Percentiles rank a stretch among this genome's conserved stretches.
phyloP scores from a whole-genome alignment of 2,329 filamentous ascomycete genomes.

The Apiospora marii region DNA sequence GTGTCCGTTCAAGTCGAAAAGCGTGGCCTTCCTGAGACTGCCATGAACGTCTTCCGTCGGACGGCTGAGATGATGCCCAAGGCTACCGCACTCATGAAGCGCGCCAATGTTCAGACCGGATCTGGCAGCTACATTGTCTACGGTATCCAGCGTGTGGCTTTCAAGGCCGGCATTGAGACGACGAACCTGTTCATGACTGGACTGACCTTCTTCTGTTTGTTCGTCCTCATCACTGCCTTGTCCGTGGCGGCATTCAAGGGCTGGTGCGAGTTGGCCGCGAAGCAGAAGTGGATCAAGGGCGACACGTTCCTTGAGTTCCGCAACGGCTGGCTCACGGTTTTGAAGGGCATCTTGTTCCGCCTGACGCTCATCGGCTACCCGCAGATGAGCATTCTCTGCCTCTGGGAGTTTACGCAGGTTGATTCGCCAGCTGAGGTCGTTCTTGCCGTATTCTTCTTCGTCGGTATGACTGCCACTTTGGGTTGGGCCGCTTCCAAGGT shows the following conservation, averaged over 20 bases:
- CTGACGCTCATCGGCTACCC: conserved; percentile 84
- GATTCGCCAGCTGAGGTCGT: conserved; percentile 84
- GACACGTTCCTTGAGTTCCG: conserved; percentile 88
- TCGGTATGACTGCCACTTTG: conserved; percentile 76
- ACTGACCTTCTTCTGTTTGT: conserved; percentile 81
- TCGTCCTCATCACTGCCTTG: conserved; percentile 74
- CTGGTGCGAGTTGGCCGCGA: conserved; percentile 75
- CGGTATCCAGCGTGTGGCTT: conserved; percentile 85
- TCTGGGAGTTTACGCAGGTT: conserved; percentile 82
- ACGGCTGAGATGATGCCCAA: conserved; percentile 40
- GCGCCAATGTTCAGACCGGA: conserved; percentile 51
- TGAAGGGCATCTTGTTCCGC: conserved; percentile 87
- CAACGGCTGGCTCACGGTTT: conserved; percentile 83
- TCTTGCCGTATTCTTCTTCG: conserved; percentile 80
- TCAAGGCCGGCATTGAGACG: conserved; percentile 77
- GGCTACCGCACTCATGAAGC: conserved; percentile 50
- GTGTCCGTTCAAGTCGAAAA: conserved; percentile 79
- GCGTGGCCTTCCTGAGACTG: conserved; percentile 44
- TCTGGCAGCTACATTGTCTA: conserved; percentile 65
- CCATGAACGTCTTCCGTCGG: conserved; percentile 40
- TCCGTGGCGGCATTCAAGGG: conserved; percentile 79
- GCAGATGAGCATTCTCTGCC: conserved; percentile 82
- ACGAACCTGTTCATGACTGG: conserved; percentile 90
- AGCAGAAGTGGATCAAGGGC: conserved; percentile 75
- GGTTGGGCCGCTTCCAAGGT: conserved; percentile 85